Percentiles rank a stretch among this genome's conserved stretches.
phyloP scores from a whole-genome alignment of 2,329 filamentous ascomycete species.

The Aspergillus costaricaensis region DNA sequence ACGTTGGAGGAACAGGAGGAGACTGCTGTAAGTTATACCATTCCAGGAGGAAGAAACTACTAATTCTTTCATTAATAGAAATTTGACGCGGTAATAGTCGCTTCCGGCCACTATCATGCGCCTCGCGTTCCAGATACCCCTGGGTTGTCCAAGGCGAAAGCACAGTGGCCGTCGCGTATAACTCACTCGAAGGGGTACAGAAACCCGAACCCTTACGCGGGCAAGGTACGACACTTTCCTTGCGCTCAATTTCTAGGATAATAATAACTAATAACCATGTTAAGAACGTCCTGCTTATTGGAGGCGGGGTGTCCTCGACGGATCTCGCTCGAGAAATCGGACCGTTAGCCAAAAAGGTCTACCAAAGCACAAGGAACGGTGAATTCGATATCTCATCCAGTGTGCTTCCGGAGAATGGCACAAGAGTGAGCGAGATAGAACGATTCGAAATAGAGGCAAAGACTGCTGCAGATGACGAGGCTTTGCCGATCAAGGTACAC shows the following conservation, averaged over 20 bases:
- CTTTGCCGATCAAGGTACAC: slow-evolving; percentile 54
- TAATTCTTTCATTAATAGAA: slow-evolving; percentile 12
- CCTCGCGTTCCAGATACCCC: slow-evolving; percentile 52
- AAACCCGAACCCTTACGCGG: slow-evolving; percentile 49
- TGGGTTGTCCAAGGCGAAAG: slow-evolving; percentile 51
- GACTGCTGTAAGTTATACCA: slow-evolving; percentile 8
- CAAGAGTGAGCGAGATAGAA: slow-evolving; percentile 55
- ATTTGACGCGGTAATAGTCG: slow-evolving; percentile 57
- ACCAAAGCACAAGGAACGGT: slow-evolving; percentile 62
- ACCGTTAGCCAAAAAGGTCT: slow-evolving; percentile 47
- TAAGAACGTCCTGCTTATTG: slow-evolving; percentile 58
- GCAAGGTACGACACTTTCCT: slow-evolving; percentile 49
- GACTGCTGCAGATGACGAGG: slow-evolving; percentile 22
- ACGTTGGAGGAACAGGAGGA: slow-evolving; percentile 11
- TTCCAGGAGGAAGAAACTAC: too few species aligned
- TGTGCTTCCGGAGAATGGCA: slow-evolving; percentile 56
- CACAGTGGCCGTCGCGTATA: slow-evolving; percentile 47
- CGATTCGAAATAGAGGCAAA: slow-evolving; percentile 43
- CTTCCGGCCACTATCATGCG: slow-evolving; percentile 58
- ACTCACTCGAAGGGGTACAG: slow-evolving; percentile 57
- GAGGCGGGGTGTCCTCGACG: slow-evolving; percentile 57
- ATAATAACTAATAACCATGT: neutral
- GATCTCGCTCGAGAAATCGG: slow-evolving; percentile 59
- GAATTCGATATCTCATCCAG: slow-evolving; percentile 59
- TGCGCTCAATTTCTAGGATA: neutral